Percentiles rank a stretch among this genome's conserved stretches.
These are phyloP conservation scores for Amphibolis antarctica DNA, from an alignment of 106 monocot genomes.

Conservation along the genomic window DNA sequence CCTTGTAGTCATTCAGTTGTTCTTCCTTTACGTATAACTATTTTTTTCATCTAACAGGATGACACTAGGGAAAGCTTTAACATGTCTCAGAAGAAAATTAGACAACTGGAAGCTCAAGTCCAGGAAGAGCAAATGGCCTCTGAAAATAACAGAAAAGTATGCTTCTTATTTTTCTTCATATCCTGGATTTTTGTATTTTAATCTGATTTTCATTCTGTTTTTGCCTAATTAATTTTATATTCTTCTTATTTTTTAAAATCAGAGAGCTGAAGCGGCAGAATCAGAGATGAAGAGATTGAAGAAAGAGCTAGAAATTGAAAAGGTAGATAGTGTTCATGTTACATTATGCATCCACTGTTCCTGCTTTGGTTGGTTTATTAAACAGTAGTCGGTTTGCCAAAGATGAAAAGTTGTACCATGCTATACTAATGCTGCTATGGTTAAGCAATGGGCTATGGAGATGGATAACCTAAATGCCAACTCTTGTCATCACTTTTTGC, in stretches of 20 bases:
- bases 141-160: conserved; percentile 52
- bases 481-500: too few species aligned
- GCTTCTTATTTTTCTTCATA: not conserved
- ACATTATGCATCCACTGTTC: not conserved
- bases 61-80: conserved; percentile 78
- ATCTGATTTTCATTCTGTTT: not conserved
- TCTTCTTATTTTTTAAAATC: conserved; percentile 14
- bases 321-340: conserved; percentile 39
- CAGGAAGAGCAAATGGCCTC: conserved; percentile 50
- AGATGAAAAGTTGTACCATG: too few species aligned
- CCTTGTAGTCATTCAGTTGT: conserved; percentile 1
- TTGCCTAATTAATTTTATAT: conserved; percentile 1
- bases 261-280: conserved; percentile 55
- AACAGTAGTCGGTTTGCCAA: not conserved
- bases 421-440: too few species aligned
- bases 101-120: conserved; percentile 69
- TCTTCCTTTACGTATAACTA: not conserved
- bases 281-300: conserved; percentile 48
- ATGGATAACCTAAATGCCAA: too few species aligned
- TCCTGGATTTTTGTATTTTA: not conserved
- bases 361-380: not conserved
- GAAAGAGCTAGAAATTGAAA: conserved; percentile 74
- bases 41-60: conserved; percentile 34
- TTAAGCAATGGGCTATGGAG: too few species aligned
- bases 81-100: conserved; percentile 68